These are phyloP conservation scores for Suaeda aralocaspica DNA, from an alignment of 148 eudicot species.

Conservation along the genomic window DNA sequence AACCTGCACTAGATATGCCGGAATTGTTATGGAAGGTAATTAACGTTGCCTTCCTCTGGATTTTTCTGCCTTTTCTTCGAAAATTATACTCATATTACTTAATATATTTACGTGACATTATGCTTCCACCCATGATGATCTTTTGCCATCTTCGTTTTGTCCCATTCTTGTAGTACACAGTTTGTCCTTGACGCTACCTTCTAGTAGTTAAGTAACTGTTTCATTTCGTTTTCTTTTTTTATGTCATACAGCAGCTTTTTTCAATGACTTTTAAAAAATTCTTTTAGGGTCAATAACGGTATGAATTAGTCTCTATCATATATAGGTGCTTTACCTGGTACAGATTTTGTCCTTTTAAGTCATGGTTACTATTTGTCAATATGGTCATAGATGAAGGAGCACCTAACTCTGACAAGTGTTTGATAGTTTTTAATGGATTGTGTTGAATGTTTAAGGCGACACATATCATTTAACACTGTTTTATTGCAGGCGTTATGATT, in stretches of 20 bases:
- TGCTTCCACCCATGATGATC: not conserved
- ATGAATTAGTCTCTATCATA: too few relatives aligned
- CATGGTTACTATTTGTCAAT: not conserved
- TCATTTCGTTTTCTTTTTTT: too few relatives aligned
- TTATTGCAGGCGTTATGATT: constrained; percentile 73
- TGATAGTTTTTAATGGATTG: not conserved
- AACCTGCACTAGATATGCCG: constrained; percentile 95
- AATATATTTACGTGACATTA: not conserved
- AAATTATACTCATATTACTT: not conserved
- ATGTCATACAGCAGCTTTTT: too few relatives aligned
- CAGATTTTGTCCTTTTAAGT: not conserved
- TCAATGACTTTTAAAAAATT: too few relatives aligned
- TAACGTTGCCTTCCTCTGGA: not conserved
- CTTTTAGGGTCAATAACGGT: too few relatives aligned
- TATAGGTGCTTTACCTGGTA: not conserved
- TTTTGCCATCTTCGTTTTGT: not conserved
- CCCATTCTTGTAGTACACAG: too few relatives aligned
- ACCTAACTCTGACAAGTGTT: not conserved
- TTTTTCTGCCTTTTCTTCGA: not conserved
- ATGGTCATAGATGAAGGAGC: not conserved
- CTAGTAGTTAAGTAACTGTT: too few relatives aligned
- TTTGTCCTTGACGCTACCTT: too few relatives aligned
- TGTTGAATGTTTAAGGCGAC: not conserved
- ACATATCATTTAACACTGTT: not conserved
- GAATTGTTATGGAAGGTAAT: constrained; percentile 89